Evolutionary conservation across 2,329 filamentous ascomycete species (phyloP).

Genomic region (Ceratocystis destructans): DNA sequence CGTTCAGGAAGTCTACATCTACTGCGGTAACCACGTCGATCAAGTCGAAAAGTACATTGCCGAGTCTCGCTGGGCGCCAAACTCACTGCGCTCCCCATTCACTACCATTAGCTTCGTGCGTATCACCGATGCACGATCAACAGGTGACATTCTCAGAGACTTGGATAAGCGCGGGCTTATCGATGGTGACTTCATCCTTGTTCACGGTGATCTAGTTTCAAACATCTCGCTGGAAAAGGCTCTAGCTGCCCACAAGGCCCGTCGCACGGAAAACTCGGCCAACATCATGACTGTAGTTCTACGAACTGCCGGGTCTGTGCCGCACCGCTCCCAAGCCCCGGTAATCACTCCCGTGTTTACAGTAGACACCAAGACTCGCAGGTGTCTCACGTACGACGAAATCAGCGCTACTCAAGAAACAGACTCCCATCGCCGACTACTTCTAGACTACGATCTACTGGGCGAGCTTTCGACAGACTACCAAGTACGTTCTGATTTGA

Average conservation of each 20-base stretch:
- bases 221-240: conserved; percentile 75
- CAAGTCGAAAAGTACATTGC: conserved; percentile 78
- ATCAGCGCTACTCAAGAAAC: conserved; percentile 56
- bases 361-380: conserved; percentile 62
- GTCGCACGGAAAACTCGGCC: conserved; percentile 73
- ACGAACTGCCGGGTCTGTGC: conserved; percentile 55
- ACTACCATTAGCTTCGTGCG: conserved; percentile 70
- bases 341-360: conserved; percentile 72
- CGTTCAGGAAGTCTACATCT: conserved; percentile 87
- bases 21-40: conserved; percentile 75
- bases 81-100: conserved; percentile 50
- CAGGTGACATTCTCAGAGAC: conserved; percentile 89
- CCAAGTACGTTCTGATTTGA: conserved; percentile 72
- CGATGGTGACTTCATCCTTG: conserved; percentile 77
- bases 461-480: conserved; percentile 56
- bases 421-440: conserved; percentile 38
- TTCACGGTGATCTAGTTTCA: conserved; percentile 84
- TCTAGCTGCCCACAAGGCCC: conserved; percentile 63
- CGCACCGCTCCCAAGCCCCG: conserved; percentile 64
- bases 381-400: conserved; percentile 91
- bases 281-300: conserved; percentile 97
- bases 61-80: conserved; percentile 56
- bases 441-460: conserved; percentile 67
- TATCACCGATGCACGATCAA: conserved; percentile 66
- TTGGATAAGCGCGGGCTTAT: conserved; percentile 77